Evolutionary conservation across 2,329 filamentous ascomycete species (phyloP), one percentile per base, ranked within the genome.

Genomic region (Fusarium cyanostomum): DNA sequence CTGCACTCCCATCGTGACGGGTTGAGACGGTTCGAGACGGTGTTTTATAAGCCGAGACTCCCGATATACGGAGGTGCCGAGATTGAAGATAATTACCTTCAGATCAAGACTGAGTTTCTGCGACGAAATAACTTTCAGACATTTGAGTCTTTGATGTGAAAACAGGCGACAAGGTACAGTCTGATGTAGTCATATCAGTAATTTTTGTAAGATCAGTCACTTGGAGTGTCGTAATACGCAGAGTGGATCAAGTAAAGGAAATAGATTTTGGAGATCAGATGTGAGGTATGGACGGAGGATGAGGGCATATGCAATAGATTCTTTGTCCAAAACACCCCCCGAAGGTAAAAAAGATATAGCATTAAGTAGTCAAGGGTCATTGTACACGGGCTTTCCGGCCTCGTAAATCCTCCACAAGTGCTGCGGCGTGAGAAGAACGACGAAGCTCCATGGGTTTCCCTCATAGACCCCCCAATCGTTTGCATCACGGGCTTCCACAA

Each of bases 341-440:
- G 21, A 51, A 64, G 62, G 62, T 67, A 56, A 68, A 67, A 68
- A 67, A 72, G 74, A 75, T 67, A 70, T 70, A 76, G 71, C 70
- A 77, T 76, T 78, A 77, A 75, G 75, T 78, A 77, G 73, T 74
- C 74, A 77, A 74, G 64, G 70, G 72, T 77, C 77, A 76, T 78
- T 78, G 77, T 79, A 79, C 77, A 79, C 64, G 70, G 75, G 73
- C 72, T 70, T 68, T 62, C 59, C 59, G 70, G 69, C 72, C 71
- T 68, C 69, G 64, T 65, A 61, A 65, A 67, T 67, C 62, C 57
- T 68, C 55, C 63, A 51, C 64, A 49, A 37, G 35, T 56, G 42
- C 49, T 56, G 55, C 61, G 35, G 37, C 51, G 16, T 49, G 48
- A 45, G 45, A 50, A 39, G 60, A 51, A 50, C 44, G 52, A 52